Conservation (phyloP, 1,139 yeast species). For the Nakaseomyces sp. region DNA sequence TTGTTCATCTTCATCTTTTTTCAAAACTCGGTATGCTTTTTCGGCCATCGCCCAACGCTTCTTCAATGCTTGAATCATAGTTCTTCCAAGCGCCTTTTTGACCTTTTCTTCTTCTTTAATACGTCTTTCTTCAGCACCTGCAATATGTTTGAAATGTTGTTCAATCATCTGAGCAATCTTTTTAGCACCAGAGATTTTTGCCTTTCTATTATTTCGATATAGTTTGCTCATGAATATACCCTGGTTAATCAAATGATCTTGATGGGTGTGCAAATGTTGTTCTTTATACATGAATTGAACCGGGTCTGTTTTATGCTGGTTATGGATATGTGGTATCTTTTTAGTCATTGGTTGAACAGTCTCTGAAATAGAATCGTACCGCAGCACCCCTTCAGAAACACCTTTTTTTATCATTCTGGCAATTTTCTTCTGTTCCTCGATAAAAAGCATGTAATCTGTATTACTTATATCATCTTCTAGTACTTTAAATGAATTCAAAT, state of each 20-base stretch:
- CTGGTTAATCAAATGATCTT: slow-evolving; percentile 69
- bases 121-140: slow-evolving; percentile 81
- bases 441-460: slow-evolving; percentile 41
- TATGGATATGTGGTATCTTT: slow-evolving; percentile 38
- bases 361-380: slow-evolving; percentile 36
- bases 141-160: slow-evolving; percentile 72
- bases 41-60: slow-evolving; percentile 89
- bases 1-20: slow-evolving; percentile 53
- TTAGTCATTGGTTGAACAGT: slow-evolving; percentile 40
- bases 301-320: slow-evolving; percentile 28
- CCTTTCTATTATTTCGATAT: slow-evolving; percentile 57
- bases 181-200: slow-evolving; percentile 59
- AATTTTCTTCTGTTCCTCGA: slow-evolving; percentile 39
- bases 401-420: slow-evolving; percentile 46
- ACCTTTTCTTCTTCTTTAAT: slow-evolving; percentile 62
- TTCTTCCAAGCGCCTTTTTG: slow-evolving; percentile 60
- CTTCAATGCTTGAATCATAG: slow-evolving; percentile 75
- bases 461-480: slow-evolving; percentile 47
- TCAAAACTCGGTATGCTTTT: slow-evolving; percentile 56
- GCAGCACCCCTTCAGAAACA: slow-evolving; percentile 41
- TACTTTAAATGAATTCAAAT: slow-evolving; percentile 44
- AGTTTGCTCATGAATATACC: slow-evolving; percentile 65
- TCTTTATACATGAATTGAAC: slow-evolving; percentile 28
- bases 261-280: slow-evolving; percentile 44
- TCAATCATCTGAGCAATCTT: slow-evolving; percentile 79